Base-by-base conservation (phyloP, 1,284 basidiomycete genomes). In the Rhodotorula glutinis region DNA sequence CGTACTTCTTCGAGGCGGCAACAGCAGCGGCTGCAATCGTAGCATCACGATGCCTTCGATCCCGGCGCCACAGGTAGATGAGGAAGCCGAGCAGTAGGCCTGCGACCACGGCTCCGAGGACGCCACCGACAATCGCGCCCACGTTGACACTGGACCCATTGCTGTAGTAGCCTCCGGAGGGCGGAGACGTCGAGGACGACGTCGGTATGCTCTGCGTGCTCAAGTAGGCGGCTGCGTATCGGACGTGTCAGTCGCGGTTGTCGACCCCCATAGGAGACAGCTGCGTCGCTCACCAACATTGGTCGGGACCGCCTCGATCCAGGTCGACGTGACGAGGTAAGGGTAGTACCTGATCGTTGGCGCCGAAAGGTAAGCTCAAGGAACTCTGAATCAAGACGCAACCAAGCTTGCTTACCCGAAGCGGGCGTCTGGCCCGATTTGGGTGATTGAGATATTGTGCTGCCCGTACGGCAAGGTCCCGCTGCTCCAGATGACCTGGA, bases 11-110 rank as follows among this genome's bases (percentile, higher is more conserved):
- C 25, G 63, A 66, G 44, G 66, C 71, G 11, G 62, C 53, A 8
- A 68, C 62, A 8, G 56, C 56, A 16, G 52, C 47, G 9, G 64
- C 69, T 33, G 60, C 69, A 27, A 60, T 62, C 30, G 69, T 49
- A 47, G 5, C 63, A 52, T 23, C 43, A 38, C 11, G 56, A 41
- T 46, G 33, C 11, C 33, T 38, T 11, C 63, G 63, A 47, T 73
- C 71, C 3, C 66, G 54, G 23, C 69, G 52, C 69, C 69, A 73
- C 30, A 73, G 66, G 62, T 66, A 73, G 54, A 73, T 23, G 30
- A 73, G 60, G 60, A 73, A 73, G 17, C 58, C 62, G 57, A 65
- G 41, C 19, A 73, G 62, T 10, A 27, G 30, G 4, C 49, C 53
- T 1, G 71, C 71, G 53, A 73, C 46, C 29, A 73, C 66, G 8